A percentile compares a stretch with the other conserved stretches of the same genome.
Conservation (phyloP, 2,329 filamentous ascomycete species). For the Colletotrichum truncatum region DNA sequence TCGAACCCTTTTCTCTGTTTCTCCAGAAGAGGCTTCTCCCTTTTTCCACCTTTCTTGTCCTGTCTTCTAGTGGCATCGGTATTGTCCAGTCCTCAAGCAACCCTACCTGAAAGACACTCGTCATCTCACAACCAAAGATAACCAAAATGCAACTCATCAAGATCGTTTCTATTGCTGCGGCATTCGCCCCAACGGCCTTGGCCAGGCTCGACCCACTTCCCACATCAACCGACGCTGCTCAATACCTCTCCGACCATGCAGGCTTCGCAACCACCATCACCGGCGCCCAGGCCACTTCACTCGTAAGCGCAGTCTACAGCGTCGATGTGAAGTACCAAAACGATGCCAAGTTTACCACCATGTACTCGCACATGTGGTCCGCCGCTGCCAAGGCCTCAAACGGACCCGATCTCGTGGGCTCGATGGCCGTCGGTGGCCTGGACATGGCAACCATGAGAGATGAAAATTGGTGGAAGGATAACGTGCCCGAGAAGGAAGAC, state of each 20-base stretch:
- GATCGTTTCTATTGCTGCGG: background rate
- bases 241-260: background rate
- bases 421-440: background rate
- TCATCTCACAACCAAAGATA: background rate
- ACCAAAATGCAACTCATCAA: slow-evolving; percentile 4
- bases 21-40: too few species aligned
- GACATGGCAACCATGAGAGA: background rate
- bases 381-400: slow-evolving; percentile 30
- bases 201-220: background rate
- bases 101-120: background rate
- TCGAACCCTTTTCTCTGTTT: too few species aligned
- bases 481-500: slow-evolving; percentile 10
- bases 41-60: too few species aligned
- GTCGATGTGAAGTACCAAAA: slow-evolving; percentile 22
- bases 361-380: slow-evolving; percentile 28
- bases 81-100: background rate
- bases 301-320: slow-evolving; percentile 24
- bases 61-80: too few species aligned
- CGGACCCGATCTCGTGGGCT: slow-evolving; percentile 26
- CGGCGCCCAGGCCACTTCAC: slow-evolving; percentile 10
- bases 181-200: background rate
- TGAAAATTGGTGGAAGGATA: slow-evolving; percentile 11
- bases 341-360: slow-evolving; percentile 16
- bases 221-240: slow-evolving; percentile 7
- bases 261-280: background rate